Conservation (phyloP, 345 rosid species). For the Brassica carinata region DNA sequence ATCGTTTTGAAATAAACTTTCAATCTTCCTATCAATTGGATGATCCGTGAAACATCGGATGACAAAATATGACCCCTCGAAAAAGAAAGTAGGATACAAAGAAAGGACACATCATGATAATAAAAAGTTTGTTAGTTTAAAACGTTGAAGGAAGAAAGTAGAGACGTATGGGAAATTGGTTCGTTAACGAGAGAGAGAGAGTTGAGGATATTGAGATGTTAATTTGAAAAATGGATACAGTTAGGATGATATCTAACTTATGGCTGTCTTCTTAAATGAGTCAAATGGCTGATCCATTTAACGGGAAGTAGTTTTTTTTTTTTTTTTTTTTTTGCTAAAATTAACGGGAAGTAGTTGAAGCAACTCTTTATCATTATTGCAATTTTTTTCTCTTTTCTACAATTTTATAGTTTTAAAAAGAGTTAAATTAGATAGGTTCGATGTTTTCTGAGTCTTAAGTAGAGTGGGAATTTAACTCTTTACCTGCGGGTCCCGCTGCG, state of each 20-base stretch:
- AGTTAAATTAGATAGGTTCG: not conserved
- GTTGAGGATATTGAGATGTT: slow-evolving; percentile 1
- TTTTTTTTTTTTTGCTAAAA: too few relatives aligned
- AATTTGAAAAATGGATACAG: slow-evolving; percentile 5
- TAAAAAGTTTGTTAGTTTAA: not conserved
- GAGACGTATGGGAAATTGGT: not conserved
- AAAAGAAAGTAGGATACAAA: not conserved
- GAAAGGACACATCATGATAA: not conserved
- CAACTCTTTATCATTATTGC: slow-evolving; percentile 25
- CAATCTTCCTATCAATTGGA: not conserved
- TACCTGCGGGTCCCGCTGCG: too few relatives aligned
- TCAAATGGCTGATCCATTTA: slow-evolving; percentile 30
- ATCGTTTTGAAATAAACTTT: not conserved
- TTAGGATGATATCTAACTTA: slow-evolving; percentile 23
- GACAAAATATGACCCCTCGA: slow-evolving; percentile 3
- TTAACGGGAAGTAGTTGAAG: slow-evolving; percentile 29
- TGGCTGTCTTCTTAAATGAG: slow-evolving; percentile 37
- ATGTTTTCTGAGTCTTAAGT: not conserved
- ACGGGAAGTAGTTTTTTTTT: slow-evolving; percentile 23
- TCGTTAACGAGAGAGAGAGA: not conserved
- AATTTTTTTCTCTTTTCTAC: not conserved
- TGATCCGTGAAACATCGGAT: not conserved
- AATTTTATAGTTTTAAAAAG: not conserved
- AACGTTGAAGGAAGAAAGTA: not conserved
- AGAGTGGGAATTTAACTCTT: too few relatives aligned